These are phyloP conservation scores for Clathrus columnatus DNA, from an alignment of 768 basidiomycete species.

Conservation along the genomic window DNA sequence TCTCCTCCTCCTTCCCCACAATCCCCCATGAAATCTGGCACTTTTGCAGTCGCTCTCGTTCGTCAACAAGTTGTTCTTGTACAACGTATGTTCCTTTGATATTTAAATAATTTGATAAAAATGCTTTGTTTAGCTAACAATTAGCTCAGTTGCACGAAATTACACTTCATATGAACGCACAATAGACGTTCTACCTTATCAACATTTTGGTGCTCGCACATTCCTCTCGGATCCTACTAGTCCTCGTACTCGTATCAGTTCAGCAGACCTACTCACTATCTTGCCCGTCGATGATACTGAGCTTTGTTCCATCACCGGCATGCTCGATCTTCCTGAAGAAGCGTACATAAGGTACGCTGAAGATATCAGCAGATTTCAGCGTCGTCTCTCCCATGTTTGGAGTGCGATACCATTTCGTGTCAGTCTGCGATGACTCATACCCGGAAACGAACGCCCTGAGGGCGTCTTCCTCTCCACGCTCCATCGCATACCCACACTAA, in stretches of 20 bases:
- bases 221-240: slow-evolving; percentile 50
- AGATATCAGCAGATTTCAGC: slow-evolving; percentile 42
- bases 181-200: slow-evolving; percentile 58
- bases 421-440: slow-evolving; percentile 35
- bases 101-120: background rate
- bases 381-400: slow-evolving; percentile 54
- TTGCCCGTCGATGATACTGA: slow-evolving; percentile 36
- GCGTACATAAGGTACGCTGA: slow-evolving; percentile 52
- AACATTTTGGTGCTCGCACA: slow-evolving; percentile 54
- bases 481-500: too few species aligned
- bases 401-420: slow-evolving; percentile 13
- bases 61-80: slow-evolving; percentile 61
- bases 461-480: too few species aligned
- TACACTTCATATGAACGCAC: slow-evolving; percentile 48
- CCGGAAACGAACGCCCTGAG: too few species aligned
- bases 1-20: background rate
- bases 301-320: slow-evolving; percentile 29
- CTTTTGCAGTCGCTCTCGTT: slow-evolving; percentile 60
- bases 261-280: slow-evolving; percentile 50
- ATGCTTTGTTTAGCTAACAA: slow-evolving; percentile 4
- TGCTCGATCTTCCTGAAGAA: slow-evolving; percentile 55
- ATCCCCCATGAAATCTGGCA: slow-evolving; percentile 29
- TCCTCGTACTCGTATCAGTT: slow-evolving; percentile 53
- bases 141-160: slow-evolving; percentile 40
- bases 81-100: slow-evolving; percentile 38